Conservation (phyloP, 2,329 filamentous ascomycete species). For the Parastagonospora nodorum region DNA sequence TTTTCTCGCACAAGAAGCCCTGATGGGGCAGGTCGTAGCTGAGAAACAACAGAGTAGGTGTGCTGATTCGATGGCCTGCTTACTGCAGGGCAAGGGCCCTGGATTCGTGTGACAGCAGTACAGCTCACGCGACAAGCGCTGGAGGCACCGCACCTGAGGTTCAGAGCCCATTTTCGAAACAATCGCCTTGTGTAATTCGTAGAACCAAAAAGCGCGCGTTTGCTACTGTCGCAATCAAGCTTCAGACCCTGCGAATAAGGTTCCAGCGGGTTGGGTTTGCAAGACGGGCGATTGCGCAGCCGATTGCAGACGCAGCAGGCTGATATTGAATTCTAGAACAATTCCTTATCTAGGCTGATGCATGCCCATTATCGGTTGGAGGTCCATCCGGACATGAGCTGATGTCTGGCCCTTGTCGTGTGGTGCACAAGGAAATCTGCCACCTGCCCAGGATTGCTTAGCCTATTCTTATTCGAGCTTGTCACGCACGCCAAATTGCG, state of each 20-base stretch:
- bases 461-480: slow-evolving; percentile 12
- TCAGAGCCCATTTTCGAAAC: neutral
- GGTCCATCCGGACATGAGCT: slow-evolving; percentile 7
- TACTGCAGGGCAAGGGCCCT: neutral
- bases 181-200: neutral
- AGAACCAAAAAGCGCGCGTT: neutral
- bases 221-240: neutral
- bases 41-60: too few relatives aligned
- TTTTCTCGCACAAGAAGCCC: too few relatives aligned
- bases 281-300: neutral
- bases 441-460: slow-evolving; percentile 2
- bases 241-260: neutral
- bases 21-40: too few relatives aligned
- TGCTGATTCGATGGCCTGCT: neutral
- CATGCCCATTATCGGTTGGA: neutral
- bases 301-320: neutral
- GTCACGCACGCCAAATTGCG: slow-evolving; percentile 18
- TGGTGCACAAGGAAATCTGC: neutral
- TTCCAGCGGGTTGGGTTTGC: neutral
- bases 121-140: slow-evolving; percentile 2
- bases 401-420: slow-evolving; percentile 6
- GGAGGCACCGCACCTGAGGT: neutral
- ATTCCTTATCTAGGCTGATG: neutral
- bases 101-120: neutral
- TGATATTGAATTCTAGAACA: neutral